Conservation (phyloP, 441 rosid genomes). For the Hypseocharis bilobata region DNA sequence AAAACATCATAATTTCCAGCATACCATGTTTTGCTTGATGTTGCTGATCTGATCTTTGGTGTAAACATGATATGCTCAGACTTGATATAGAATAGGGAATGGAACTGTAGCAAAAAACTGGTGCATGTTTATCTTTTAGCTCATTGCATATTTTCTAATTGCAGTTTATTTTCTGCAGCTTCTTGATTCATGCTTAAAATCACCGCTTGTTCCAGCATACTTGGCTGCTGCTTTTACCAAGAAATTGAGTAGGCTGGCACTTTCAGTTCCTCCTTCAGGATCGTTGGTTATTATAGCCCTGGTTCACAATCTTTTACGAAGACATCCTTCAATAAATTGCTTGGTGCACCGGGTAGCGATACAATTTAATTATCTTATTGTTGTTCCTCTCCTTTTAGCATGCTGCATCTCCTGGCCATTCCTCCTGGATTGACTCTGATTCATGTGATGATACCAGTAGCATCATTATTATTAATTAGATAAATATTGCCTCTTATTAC, state of each 20-base stretch:
- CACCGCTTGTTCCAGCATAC: slow-evolving; percentile 85
- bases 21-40: too few relatives aligned
- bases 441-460: background rate
- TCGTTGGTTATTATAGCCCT: slow-evolving; percentile 63
- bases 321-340: slow-evolving; percentile 84
- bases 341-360: slow-evolving; percentile 66
- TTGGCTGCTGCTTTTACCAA: slow-evolving; percentile 86
- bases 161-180: slow-evolving; percentile 46
- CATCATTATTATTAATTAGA: background rate
- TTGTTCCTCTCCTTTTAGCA: background rate
- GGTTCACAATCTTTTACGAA: slow-evolving; percentile 70
- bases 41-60: too few relatives aligned
- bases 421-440: background rate
- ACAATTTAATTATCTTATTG: background rate
- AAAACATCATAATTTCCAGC: too few relatives aligned
- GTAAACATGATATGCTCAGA: too few relatives aligned
- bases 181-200: slow-evolving; percentile 83
- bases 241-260: slow-evolving; percentile 69
- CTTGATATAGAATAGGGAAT: too few relatives aligned
- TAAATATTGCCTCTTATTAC: too few relatives aligned
- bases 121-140: background rate
- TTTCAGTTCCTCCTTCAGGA: slow-evolving; percentile 77
- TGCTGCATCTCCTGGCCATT: background rate
- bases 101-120: too few relatives aligned
- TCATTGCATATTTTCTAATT: slow-evolving; percentile 10